Conservation (phyloP, 306 rosid genomes). For the Senna tora region DNA sequence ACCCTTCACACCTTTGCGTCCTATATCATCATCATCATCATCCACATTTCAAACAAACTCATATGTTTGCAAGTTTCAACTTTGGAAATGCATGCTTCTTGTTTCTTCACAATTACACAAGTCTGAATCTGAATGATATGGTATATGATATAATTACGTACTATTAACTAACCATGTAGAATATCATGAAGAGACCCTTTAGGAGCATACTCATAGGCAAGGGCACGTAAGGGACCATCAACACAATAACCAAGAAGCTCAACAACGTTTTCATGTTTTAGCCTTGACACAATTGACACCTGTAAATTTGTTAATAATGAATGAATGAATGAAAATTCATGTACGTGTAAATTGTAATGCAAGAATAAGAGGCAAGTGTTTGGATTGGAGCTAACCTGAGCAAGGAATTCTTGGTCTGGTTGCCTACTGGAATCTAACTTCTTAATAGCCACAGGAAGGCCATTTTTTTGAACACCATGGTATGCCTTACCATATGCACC, state of each 20-base stretch:
- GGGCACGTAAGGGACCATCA: constrained; percentile 53
- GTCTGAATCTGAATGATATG: background rate
- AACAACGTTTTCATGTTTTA: constrained; percentile 53
- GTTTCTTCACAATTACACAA: background rate
- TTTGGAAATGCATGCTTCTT: background rate
- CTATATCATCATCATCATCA: constrained; percentile 34
- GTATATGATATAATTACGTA: too few relatives aligned
- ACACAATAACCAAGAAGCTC: constrained; percentile 60
- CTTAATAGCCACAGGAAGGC: constrained; percentile 50
- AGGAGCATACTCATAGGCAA: constrained; percentile 59
- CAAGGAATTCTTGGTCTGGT: constrained; percentile 53
- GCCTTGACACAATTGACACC: constrained; percentile 64
- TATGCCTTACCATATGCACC: constrained; percentile 62
- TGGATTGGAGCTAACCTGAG: constrained; percentile 44
- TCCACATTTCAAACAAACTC: background rate
- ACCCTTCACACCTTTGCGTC: constrained; percentile 56
- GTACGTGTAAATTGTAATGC: background rate
- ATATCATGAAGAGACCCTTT: constrained; percentile 60
- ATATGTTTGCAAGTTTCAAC: background rate
- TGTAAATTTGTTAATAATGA: constrained; percentile 23
- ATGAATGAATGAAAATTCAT: background rate
- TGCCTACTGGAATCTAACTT: constrained; percentile 58
- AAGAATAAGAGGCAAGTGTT: background rate
- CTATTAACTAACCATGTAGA: constrained; percentile 46
- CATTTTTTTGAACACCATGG: constrained; percentile 46